phyloP scores from a whole-genome alignment of 331 rosid species.

The Stylosanthes scabra region DNA sequence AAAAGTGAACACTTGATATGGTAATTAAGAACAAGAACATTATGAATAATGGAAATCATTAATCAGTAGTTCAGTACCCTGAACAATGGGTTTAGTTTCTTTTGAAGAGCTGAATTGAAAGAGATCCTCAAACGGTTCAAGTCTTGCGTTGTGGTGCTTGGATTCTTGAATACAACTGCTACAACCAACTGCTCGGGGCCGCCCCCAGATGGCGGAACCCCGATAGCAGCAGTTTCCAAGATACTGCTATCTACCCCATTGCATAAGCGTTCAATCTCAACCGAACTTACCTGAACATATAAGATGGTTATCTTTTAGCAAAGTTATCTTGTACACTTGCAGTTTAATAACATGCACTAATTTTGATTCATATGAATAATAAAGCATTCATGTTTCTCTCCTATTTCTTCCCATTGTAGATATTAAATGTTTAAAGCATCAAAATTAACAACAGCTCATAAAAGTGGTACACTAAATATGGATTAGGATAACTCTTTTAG shows the following conservation, averaged over 20 bases:
- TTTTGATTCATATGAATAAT: not conserved
- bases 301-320: not conserved
- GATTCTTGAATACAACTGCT: constrained; percentile 71
- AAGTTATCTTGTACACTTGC: not conserved
- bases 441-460: not conserved
- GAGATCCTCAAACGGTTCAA: constrained; percentile 56
- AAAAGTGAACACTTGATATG: not conserved
- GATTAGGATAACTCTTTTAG: constrained; percentile 5
- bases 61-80: constrained; percentile 64
- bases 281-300: constrained; percentile 84
- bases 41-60: constrained; percentile 22
- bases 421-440: constrained; percentile 15
- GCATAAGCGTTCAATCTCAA: constrained; percentile 96
- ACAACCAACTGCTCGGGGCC: constrained; percentile 89
- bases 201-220: constrained; percentile 84
- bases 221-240: constrained; percentile 93
- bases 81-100: constrained; percentile 86
- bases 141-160: constrained; percentile 43
- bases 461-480: too few relatives aligned
- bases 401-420: not conserved
- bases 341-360: not conserved
- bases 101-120: constrained; percentile 90
- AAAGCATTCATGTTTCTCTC: constrained; percentile 12
- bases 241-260: constrained; percentile 64
- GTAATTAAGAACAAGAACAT: not conserved